Percentiles rank a stretch among this genome's conserved stretches.
These are phyloP conservation scores for Umbellularia californica DNA, from an alignment of 164 flowering plant genomes.

Conservation along the genomic window DNA sequence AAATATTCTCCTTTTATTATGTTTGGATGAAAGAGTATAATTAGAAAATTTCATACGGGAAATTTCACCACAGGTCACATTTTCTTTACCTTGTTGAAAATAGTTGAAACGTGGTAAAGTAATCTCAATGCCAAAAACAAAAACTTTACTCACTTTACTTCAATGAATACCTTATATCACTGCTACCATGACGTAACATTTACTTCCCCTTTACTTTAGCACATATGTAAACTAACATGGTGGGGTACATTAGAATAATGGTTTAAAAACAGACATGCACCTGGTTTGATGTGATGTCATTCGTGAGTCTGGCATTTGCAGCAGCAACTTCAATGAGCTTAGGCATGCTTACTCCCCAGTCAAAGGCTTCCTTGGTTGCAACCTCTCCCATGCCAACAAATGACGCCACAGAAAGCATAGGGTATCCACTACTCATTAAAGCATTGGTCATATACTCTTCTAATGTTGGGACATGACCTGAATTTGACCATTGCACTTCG, in stretches of 20 bases:
- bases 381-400: constrained; percentile 3
- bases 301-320: constrained; percentile 3
- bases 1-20: too few species aligned
- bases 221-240: background rate
- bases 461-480: constrained; percentile 5
- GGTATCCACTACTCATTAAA: background rate
- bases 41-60: too few species aligned
- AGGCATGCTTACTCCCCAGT: constrained; percentile 2
- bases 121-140: background rate
- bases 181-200: background rate
- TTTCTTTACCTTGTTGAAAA: too few species aligned
- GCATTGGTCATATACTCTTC: constrained; percentile 9
- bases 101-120: background rate
- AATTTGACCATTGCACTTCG: constrained; percentile 9
- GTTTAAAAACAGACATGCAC: background rate
- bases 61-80: too few species aligned
- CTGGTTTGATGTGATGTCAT: constrained; percentile 9
- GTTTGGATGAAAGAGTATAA: too few species aligned
- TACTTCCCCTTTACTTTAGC: too few species aligned
- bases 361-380: constrained; percentile 4
- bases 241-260: background rate
- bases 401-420: background rate
- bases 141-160: background rate
- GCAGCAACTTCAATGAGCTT: background rate
- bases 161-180: background rate